phyloP scores from a whole-genome alignment of 305 asterid species.

The Fraxinus albicans region DNA sequence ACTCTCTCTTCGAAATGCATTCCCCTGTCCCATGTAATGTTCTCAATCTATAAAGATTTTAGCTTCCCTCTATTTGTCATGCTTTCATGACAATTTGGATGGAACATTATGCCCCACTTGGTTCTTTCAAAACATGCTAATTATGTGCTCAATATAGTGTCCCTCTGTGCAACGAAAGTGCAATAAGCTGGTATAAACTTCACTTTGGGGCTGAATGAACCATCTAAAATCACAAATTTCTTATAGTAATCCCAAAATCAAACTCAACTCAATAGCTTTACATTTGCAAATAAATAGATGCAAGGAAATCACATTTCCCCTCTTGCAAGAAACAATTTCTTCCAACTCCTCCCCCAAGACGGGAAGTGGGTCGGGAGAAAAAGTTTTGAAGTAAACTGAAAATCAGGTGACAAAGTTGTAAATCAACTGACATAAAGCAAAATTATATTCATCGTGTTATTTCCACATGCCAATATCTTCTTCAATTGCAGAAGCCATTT shows the following conservation, averaged over 20 bases:
- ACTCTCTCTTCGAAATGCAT: background rate
- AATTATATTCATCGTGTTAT: constrained; percentile 6
- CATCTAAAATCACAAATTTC: constrained; percentile 6
- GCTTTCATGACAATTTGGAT: background rate
- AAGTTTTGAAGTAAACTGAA: background rate
- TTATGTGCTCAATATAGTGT: constrained; percentile 7
- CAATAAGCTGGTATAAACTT: background rate
- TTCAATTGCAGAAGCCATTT: background rate
- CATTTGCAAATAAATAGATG: background rate
- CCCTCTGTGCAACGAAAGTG: background rate
- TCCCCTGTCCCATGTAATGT: background rate
- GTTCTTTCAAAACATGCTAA: background rate
- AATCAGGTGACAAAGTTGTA: background rate
- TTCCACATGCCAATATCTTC: background rate
- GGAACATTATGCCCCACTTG: background rate
- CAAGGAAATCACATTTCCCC: constrained; percentile 7
- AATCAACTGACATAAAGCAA: constrained; percentile 19
- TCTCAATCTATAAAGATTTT: background rate
- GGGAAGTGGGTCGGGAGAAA: background rate
- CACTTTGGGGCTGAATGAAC: constrained; percentile 2
- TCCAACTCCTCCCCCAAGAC: background rate
- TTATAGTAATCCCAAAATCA: background rate
- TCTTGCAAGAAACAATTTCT: background rate
- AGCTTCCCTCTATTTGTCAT: background rate
- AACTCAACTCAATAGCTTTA: background rate